Percentiles rank a stretch among this genome's conserved stretches.
These are phyloP conservation scores for Chytriomyces sp. DNA, from an alignment of 192 early-diverging fungal genomes.

Conservation along the genomic window DNA sequence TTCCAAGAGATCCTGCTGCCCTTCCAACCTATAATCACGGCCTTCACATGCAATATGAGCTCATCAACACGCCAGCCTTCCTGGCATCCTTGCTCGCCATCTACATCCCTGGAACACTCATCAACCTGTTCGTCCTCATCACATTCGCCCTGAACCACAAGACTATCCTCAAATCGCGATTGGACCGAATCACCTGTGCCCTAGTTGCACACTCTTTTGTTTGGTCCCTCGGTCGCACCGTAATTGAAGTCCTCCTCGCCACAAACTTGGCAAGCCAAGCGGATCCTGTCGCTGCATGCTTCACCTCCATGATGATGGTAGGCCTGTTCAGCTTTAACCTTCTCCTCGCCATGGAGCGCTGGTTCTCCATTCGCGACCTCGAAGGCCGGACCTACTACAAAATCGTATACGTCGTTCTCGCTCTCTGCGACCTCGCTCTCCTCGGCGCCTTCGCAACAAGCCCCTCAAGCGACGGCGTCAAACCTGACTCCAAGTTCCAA, in stretches of 20 bases:
- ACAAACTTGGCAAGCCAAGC: no score
- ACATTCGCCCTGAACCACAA: not conserved
- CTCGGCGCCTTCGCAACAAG: constrained; percentile 1
- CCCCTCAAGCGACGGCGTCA: not conserved
- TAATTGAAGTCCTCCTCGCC: not conserved
- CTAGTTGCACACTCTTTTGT: constrained; percentile 16
- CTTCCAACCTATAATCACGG: not conserved
- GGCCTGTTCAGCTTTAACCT: constrained; percentile 10
- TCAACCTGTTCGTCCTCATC: not conserved
- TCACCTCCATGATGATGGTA: not conserved
- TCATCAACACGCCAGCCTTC: not conserved
- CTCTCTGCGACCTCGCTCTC: not conserved
- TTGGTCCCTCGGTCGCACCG: constrained; percentile 2
- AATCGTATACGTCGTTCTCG: not conserved
- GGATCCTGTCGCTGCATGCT: not conserved
- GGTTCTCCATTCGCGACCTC: constrained; percentile 3
- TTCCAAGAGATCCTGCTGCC: no score
- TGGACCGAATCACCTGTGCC: constrained; percentile 4
- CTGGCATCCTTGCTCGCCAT: not conserved
- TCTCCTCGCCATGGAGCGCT: constrained; percentile 22
- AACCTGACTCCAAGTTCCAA: constrained; percentile 13
- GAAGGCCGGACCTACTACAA: not conserved
- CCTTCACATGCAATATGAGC: not conserved
- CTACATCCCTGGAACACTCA: not conserved
- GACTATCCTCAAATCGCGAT: not conserved